These are phyloP conservation scores for Rhodotorula sp. DNA, from an alignment of 1,284 basidiomycete genomes.

Conservation along the genomic window DNA sequence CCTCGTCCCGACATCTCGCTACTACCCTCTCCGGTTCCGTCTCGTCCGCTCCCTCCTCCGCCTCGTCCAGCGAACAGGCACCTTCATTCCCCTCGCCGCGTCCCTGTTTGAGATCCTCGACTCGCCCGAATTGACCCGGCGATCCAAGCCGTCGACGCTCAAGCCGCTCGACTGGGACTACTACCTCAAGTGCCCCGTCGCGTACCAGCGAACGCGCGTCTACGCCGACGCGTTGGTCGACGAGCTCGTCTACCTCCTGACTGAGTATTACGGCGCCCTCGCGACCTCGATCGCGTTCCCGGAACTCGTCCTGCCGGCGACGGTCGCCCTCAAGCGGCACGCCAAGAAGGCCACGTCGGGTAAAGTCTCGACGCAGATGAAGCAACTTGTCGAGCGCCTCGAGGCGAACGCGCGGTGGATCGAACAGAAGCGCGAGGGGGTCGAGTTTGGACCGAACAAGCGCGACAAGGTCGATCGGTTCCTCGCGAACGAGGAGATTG, in stretches of 20 bases:
- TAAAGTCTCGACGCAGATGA: constrained; percentile 64
- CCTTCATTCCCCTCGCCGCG: constrained; percentile 84
- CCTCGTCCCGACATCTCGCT: constrained; percentile 74
- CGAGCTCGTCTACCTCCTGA: constrained; percentile 73
- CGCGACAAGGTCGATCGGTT: constrained; percentile 68
- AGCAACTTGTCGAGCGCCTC: constrained; percentile 74
- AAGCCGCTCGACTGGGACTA: constrained; percentile 86
- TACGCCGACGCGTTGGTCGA: constrained; percentile 81
- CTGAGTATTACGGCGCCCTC: constrained; percentile 69
- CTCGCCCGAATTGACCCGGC: constrained; percentile 68
- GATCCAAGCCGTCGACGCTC: constrained; percentile 79
- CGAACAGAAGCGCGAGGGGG: constrained; percentile 63
- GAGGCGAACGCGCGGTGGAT: constrained; percentile 79
- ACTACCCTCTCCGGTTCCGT: constrained; percentile 77
- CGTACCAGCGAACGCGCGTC: constrained; percentile 83
- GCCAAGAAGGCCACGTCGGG: constrained; percentile 58
- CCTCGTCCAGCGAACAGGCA: constrained; percentile 71
- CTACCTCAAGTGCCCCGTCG: constrained; percentile 79
- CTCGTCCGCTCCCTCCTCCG: constrained; percentile 69
- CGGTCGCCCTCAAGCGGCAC: constrained; percentile 66
- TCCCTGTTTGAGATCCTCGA: constrained; percentile 83
- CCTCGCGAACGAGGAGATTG: constrained; percentile 62
- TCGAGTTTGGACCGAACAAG: constrained; percentile 71
- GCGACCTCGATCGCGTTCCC: constrained; percentile 81
- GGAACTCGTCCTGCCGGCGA: constrained; percentile 81